Conservation (phyloP, 495 filamentous ascomycete species). For the Pyronema domesticum region DNA sequence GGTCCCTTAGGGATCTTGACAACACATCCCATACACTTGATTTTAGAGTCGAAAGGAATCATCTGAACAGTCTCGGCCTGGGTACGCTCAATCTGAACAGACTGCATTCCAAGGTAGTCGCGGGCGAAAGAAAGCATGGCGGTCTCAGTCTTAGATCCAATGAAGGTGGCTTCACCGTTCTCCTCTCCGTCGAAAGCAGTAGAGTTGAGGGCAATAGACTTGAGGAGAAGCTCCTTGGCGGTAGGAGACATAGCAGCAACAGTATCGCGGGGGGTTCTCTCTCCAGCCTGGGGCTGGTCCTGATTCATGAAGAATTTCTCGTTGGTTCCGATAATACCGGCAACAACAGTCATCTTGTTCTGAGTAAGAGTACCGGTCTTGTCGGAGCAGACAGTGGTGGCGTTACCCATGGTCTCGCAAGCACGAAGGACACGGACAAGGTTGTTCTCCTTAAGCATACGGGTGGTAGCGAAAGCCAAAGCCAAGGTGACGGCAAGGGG, state of each 20-base stretch:
- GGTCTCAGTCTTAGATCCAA: constrained; percentile 84
- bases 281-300: constrained; percentile 36
- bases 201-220: constrained; percentile 71
- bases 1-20: constrained; percentile 37
- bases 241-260: constrained; percentile 37
- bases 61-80: constrained; percentile 48
- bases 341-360: constrained; percentile 80
- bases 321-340: constrained; percentile 52
- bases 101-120: constrained; percentile 58
- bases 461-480: constrained; percentile 80
- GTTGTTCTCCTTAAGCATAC: constrained; percentile 93
- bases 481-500: constrained; percentile 86
- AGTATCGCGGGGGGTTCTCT: constrained; percentile 39
- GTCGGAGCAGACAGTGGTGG: constrained; percentile 88
- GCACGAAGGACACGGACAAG: constrained; percentile 77
- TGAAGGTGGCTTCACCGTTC: constrained; percentile 51
- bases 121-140: constrained; percentile 59
- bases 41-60: constrained; percentile 48
- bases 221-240: constrained; percentile 45
- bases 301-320: constrained; percentile 56
- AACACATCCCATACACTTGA: constrained; percentile 53
- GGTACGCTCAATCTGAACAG: constrained; percentile 48
- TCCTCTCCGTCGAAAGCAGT: constrained; percentile 75
- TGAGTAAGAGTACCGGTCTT: constrained; percentile 92
- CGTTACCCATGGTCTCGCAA: constrained; percentile 98